Evolutionary conservation across 1,139 yeast species (phyloP), one percentile per base, ranked within the genome.

Genomic region (Spencermartinsiella ligniputridi): DNA sequence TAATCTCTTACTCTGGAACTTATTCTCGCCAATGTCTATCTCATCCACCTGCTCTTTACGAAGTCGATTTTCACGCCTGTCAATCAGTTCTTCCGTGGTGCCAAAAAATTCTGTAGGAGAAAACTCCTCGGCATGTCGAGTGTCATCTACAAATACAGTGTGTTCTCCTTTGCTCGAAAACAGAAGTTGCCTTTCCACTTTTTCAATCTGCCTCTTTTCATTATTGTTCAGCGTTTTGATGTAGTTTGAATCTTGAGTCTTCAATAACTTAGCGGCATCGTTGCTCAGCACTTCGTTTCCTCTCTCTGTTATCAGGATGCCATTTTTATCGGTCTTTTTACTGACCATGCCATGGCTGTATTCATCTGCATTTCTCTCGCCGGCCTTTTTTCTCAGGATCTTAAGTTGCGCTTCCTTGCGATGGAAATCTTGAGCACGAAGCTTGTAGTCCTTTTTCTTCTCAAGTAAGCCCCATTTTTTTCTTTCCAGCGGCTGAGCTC

Each of bases 321-420:
- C 97, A 8, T 68, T 63, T 3, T 73, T 70, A 53, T 86, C 95
- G 3, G 95, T 80, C 55, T 72, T 74, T 50, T 74, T 72, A 20
- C 74, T 72, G 36, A 83, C 78, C 97, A 92, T 92, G 17, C 88
- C 92, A 76, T 88, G 96, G 66, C 89, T 88, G 68, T 85, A 92
- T 65, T 92, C 98, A 74, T 92, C 97, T n/a, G 95, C 95, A 62
- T 92, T 92, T 55, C 89, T 76, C 38, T 75, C 74, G 37, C 74
- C 70, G 1, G 86, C 95, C 63, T 88, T 88, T 40, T 73, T 73
- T 57, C 86, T 78, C 51, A 92, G 74, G 1, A 83, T 75, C 66
- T 85, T 85, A 44, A 92, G 68, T 19, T 92, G 88, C 17, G 87
- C 86, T 65, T 92, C 90, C 61, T 92, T 92, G 65, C 79, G 76